Evolutionary conservation across 2,329 filamentous ascomycete species (phyloP).

Genomic region (Trichoderma endophyticum): DNA sequence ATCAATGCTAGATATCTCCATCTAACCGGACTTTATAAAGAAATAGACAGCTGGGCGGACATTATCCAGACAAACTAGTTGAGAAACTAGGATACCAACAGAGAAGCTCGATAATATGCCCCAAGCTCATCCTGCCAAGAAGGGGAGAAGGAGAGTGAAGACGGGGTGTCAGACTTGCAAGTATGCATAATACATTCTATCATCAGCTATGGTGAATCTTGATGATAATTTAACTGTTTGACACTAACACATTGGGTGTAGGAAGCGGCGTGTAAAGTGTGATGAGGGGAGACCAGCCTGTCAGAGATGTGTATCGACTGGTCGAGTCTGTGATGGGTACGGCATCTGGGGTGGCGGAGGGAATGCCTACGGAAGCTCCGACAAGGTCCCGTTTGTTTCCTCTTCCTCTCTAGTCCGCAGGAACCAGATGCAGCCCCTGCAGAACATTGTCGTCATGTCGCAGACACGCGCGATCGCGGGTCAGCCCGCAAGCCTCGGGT

Average conservation of each 20-base stretch:
- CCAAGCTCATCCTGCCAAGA: background rate
- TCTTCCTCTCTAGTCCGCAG: background rate
- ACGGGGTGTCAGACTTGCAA: slow-evolving; percentile 34
- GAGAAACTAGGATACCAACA: background rate
- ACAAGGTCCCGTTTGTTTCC: background rate
- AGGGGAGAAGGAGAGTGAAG: slow-evolving; percentile 21
- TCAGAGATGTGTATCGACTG: slow-evolving; percentile 17
- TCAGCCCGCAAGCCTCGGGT: slow-evolving; percentile 22
- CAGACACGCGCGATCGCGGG: background rate
- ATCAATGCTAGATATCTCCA: background rate
- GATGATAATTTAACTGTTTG: background rate
- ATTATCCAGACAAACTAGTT: background rate
- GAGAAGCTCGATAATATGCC: background rate
- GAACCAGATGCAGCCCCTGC: background rate
- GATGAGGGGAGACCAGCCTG: slow-evolving; percentile 36
- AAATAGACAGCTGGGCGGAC: too few relatives aligned
- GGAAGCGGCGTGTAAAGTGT: slow-evolving; percentile 30
- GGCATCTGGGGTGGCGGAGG: slow-evolving; percentile 29
- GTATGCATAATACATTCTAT: slow-evolving; percentile 22
- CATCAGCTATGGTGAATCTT: background rate
- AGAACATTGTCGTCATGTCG: slow-evolving; percentile 2
- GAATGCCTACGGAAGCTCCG: slow-evolving; percentile 10
- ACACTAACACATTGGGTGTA: background rate
- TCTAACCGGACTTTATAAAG: background rate
- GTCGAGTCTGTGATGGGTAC: slow-evolving; percentile 37